Base-by-base conservation (phyloP, 2,329 filamentous ascomycete species). In the Sarocladiaceae sp. region DNA sequence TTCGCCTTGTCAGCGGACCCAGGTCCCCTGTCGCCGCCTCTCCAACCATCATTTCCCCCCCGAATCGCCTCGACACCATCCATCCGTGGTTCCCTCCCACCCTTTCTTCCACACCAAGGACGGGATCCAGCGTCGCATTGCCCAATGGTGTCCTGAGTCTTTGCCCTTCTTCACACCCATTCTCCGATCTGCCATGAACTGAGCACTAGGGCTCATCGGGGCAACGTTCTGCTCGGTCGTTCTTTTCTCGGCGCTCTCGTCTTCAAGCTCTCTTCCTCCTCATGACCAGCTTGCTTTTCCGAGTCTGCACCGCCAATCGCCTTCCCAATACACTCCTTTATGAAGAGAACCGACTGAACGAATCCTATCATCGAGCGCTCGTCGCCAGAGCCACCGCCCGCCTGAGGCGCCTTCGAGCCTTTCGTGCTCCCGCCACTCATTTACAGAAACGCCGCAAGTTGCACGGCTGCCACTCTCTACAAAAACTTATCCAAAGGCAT, bases 251-350 rank as follows among this genome's bases (percentile, higher is more conserved):
- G 23, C n/a, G 37, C 10, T 26, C 19, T 40, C 9, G 5, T 26
- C 19, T 24, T 24, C 23, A 13, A 31, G n/a, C 34, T 23, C 27
- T 43, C 42, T 49, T 51, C 42, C 37, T 41, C 37, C 58, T 56
- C 67, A 76, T 76, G 72, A 71, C 66, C 55, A 63, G 60, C 55
- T 67, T 66, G 56, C 64, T 72, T 49, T 56, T 73, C 47, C 62
- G 64, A 58, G 61, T 72, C 51, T 74, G 71, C 58, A 65, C 67
- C 56, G 58, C 65, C 53, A 66, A 70, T 59, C 64, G 67, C 55
- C 68, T 62, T 56, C 67, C 67, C 53, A 63, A 61, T 60, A 55
- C 64, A 59, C 61, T 73, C 56, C 61, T 69, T 51, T 56, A 71
- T 63, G 66, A 73, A 51, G 61, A 66, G 48, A 61, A 61, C 51